A percentile compares a stretch with the other conserved stretches of the same genome.
phyloP scores from a whole-genome alignment of 75 land plant species.

The Picea glauca region DNA sequence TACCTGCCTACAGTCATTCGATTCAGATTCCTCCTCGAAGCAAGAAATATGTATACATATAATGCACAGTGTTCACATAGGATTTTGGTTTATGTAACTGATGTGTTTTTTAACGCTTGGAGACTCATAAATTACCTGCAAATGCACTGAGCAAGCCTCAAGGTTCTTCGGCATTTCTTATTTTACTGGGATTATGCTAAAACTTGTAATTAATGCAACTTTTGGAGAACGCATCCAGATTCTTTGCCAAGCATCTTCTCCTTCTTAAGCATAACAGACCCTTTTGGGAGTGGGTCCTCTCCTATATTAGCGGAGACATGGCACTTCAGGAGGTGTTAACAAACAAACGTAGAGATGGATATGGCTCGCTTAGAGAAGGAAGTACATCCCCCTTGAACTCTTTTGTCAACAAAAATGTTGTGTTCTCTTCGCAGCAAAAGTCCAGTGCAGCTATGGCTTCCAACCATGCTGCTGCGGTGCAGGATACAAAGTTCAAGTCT shows the following conservation, averaged over 20 bases:
- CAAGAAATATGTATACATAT: too few species aligned
- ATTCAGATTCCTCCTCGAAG: too few species aligned
- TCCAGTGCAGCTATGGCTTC: conserved; percentile 48
- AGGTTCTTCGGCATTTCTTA: not conserved
- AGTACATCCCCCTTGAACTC: conserved; percentile 68
- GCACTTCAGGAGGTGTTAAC: conserved; percentile 46
- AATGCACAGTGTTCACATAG: too few species aligned
- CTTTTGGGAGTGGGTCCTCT: conserved; percentile 20
- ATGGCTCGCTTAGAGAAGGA: conserved; percentile 50
- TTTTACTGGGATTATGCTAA: not conserved
- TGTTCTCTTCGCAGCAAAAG: conserved; percentile 34
- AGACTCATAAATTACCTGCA: not conserved
- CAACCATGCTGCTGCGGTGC: conserved; percentile 56
- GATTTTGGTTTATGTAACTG: not conserved
- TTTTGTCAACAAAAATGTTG: conserved; percentile 26
- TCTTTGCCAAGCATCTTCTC: conserved; percentile 40
- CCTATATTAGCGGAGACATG: conserved; percentile 14
- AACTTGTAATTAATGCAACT: conserved; percentile 16
- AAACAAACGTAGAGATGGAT: conserved; percentile 43
- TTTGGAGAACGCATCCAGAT: conserved; percentile 41
- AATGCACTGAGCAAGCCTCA: not conserved
- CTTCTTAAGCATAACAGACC: conserved; percentile 29
- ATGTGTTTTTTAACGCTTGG: not conserved
- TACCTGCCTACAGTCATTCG: too few species aligned
- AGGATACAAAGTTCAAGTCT: conserved; percentile 61